Evolutionary conservation across 2,329 filamentous ascomycete species (phyloP), one percentile per base, ranked within the genome.

Genomic region (Paecilomyces sp.): DNA sequence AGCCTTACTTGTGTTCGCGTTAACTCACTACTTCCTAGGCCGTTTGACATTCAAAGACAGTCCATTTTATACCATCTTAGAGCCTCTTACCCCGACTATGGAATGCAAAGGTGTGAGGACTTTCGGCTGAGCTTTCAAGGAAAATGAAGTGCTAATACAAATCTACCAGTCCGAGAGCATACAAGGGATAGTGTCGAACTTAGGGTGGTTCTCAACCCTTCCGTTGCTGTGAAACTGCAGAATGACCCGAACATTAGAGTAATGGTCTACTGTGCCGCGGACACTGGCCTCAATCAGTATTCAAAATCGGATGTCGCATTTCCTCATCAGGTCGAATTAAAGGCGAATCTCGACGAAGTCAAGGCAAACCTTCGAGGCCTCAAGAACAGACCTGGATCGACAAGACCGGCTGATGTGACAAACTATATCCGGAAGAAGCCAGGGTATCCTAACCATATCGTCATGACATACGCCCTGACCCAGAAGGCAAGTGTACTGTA

Each of bases 351-450:
- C 9, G 89, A 89, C 34, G 91, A 97, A 60, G 83, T 97, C 65
- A 94, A 93, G 74, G 88, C 89, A n/a, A 99, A 97, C 72, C 82
- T 96, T 65, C 89, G 94, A 66, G 94, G 94, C 3, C 77, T 99
- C 62, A 99, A 99, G 77, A 97, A 96, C 74, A 96, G 94, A 74
- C 91, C 93, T 6, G 94, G 94, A 24, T 95, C 94, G 53, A 99
- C 94, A 50, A 87, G 91, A 68, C 94, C 94, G 7, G 92, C 91
- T 54, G 94, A 99, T 75, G 89, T 99, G 62, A 99, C 94, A 7
- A 80, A 84, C 64, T 83, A 85, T 61, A 79, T 97, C 54, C 84
- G 90, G 31, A 87, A 85, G 63, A 84, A 86, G 11, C 70, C 81
- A 18, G 81, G 82, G 52, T 95, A 93, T 70, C 78, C 79, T 58